Evolutionary conservation across 2,329 filamentous ascomycete species (phyloP), one percentile per base, ranked within the genome.

Genomic region (Alternaria rosae): DNA sequence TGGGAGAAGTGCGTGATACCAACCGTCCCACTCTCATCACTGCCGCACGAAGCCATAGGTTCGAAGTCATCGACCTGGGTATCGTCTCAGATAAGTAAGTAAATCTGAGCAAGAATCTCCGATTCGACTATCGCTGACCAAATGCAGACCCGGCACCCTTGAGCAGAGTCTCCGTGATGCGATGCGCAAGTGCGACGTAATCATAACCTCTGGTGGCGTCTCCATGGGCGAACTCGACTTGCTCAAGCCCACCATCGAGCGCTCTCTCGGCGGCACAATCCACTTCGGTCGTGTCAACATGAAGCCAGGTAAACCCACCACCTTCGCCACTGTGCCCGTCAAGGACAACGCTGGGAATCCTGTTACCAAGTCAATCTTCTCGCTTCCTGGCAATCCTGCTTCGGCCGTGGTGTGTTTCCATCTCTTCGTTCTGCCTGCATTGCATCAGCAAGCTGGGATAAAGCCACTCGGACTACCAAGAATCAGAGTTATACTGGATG

Each of bases 161-260:
- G 94, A 98, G 76, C 84, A 91, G 72, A 89, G 86, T 3, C 85
- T 99, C 10, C 90, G 94, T 3, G 85, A 88, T 59, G 92, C 91
- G 1, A 83, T 98, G 63, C 87, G 91, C 20, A 83, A 84, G 50
- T 89, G 90, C 25, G 94, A 97, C 74, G 83, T 98, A 12, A 86
- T 99, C 60, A 89, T 99, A 73, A 98, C 95, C 15, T 94, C 92
- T 0, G 95, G 95, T 21, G 95, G 95, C 50, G 95, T 98, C 20
- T 97, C 92, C 10, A 99, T 99, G 95, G 95, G 95, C 59, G 95
- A 99, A 81, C 88, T 97, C 3, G 95, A 99, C 79, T 89, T 99
- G 8, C 87, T 99, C 20, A 99, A 99, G 78, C 94, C 95, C 0
- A 98, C 94, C 0, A 92, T 99, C 71, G 95, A 98, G 82, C 90